Base-by-base conservation (phyloP, 768 basidiomycete species). In the Asterophora lycoperdoides region DNA sequence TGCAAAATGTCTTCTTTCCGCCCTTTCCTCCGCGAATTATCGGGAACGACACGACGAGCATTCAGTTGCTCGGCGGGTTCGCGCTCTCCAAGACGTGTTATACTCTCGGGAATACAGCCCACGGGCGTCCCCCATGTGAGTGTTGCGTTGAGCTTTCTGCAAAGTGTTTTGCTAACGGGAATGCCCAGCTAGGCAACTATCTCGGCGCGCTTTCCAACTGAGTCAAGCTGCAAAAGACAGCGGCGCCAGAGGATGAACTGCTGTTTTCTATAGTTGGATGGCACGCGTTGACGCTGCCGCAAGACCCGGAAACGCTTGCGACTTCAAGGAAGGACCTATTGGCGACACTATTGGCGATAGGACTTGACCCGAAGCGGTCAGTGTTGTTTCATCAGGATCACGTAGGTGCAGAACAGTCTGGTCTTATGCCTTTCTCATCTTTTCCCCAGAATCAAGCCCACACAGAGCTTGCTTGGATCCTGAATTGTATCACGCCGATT, bases 21-120 rank as follows among this genome's bases (percentile, higher is more conserved):
- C 54, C 38, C 43, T 19, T 47, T 49, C 26, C 51, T 49, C 20
- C 46, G 39, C 38, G 34, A 44, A 42, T 53, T 60, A 47, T 51
- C 44, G 46, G 46, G 48, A 49, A 53, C 56, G 46, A 49, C 56
- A 33, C 52, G 56, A n/a, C 56, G 56, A 53, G 54, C 51, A 14
- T 47, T 59, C 4, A 59, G 54, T 26, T 52, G 36, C 14, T 51
- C 55, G 8, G 6, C 51, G 3, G 28, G 15, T 32, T 38, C 44
- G 5, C 35, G 33, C 14, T 26, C 37, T 11, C 18, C 19, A 15
- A 45, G 51, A 49, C 46, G 79, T 11, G 73, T 83, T 41, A 71
- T 94, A 32, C 87, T 97, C 64, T 92, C 89, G 10, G 94, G 93
- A 3, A 95, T 97, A 26, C 94, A 95, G 61, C 94, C 94, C 0